Conservation (phyloP, 352 stramenopile species). For the Pythium angustatum region DNA sequence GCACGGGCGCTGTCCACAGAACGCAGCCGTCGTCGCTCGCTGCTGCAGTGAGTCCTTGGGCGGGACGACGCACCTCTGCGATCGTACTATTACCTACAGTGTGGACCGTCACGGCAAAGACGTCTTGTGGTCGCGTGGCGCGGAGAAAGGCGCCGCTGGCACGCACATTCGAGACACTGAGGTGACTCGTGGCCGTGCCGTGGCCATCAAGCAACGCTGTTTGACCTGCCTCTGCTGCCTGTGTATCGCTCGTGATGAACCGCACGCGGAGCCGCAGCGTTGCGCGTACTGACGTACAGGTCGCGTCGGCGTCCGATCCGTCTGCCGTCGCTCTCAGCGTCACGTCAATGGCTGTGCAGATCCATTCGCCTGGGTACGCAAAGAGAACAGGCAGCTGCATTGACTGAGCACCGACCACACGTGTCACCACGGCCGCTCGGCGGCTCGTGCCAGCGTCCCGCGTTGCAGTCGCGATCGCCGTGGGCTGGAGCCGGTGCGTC, state of each 20-base stretch:
- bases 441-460: too few relatives aligned
- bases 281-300: too few relatives aligned
- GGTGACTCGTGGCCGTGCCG: too few relatives aligned
- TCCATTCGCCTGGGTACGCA: conserved; percentile 21
- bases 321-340: too few relatives aligned
- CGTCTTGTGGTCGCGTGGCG: conserved; percentile 1
- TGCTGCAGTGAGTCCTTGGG: neutral
- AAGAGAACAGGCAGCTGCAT: conserved; percentile 26
- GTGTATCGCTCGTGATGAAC: neutral
- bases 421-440: too few relatives aligned
- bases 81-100: neutral
- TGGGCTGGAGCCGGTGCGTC: neutral
- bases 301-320: neutral
- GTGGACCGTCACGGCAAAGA: conserved; percentile 2
- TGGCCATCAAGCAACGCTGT: too few relatives aligned
- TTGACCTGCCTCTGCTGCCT: neutral
- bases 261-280: conserved; percentile 6
- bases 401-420: neutral
- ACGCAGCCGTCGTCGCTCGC: neutral
- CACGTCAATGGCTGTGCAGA: neutral
- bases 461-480: too few relatives aligned
- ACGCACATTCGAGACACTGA: conserved; percentile 12
- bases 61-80: neutral
- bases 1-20: neutral
- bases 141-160: conserved; percentile 11